Evolutionary conservation across 192 early-diverging fungal species (phyloP).

Genomic region (Entophlyctis luteolus): DNA sequence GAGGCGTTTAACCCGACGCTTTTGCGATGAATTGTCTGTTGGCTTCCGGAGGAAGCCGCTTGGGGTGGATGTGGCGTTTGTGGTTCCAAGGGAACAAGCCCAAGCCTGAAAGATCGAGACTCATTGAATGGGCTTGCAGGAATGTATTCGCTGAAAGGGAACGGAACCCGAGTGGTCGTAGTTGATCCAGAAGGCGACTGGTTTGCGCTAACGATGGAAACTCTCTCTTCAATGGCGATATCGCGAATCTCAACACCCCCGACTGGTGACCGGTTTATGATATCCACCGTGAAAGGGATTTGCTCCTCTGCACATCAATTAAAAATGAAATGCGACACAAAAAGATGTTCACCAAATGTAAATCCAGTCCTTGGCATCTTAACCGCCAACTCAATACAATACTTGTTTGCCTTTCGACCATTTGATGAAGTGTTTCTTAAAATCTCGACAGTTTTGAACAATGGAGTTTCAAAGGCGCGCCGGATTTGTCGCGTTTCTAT

Average conservation of each 20-base stretch:
- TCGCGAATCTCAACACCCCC: background rate
- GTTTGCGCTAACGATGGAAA: constrained; percentile 6
- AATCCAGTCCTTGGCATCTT: constrained; percentile 13
- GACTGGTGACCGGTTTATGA: constrained; percentile 1
- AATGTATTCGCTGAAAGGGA: constrained; percentile 4
- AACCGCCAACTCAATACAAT: background rate
- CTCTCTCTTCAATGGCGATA: constrained; percentile 27
- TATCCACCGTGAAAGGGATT: constrained; percentile 11
- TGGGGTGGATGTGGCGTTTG: background rate
- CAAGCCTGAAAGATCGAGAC: background rate
- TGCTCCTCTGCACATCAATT: constrained; percentile 2
- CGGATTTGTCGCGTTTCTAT: constrained; percentile 14
- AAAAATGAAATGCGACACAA: background rate
- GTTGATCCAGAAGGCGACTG: constrained; percentile 1
- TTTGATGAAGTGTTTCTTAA: background rate
- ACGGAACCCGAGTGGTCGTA: background rate
- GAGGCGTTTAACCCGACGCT: constrained; percentile 17
- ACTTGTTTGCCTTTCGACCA: background rate
- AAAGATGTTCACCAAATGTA: constrained; percentile 13
- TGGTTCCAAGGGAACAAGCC: constrained; percentile 10
- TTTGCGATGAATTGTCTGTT: background rate
- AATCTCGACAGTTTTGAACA: constrained; percentile 1
- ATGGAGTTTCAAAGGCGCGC: constrained; percentile 3
- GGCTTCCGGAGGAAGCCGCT: background rate
- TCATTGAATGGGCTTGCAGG: background rate